Percentiles rank a stretch among this genome's conserved stretches.
phyloP scores from a whole-genome alignment of 805 yeast species.

The Hagleromyces aurorensis region DNA sequence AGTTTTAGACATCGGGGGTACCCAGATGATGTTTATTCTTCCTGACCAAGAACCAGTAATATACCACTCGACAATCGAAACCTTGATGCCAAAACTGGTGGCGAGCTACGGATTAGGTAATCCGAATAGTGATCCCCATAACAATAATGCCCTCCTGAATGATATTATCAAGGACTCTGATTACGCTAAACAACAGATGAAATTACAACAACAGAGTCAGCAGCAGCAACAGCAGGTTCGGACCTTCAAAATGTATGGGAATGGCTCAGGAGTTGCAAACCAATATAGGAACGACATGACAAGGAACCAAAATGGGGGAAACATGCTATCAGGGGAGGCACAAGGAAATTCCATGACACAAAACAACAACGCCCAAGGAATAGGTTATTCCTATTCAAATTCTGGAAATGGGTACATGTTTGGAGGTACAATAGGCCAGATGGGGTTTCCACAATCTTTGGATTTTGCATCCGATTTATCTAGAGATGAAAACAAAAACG shows the following conservation, averaged over 20 bases:
- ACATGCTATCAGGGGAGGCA: too few relatives aligned
- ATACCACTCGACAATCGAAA: constrained; percentile 33
- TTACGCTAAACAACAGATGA: constrained; percentile 11
- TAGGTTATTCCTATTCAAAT: too few relatives aligned
- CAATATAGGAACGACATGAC: too few relatives aligned
- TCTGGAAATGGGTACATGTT: too few relatives aligned
- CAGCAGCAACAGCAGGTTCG: constrained; percentile 21
- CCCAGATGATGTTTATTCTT: constrained; percentile 96
- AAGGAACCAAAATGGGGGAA: too few relatives aligned
- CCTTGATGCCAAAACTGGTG: constrained; percentile 29
- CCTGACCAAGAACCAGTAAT: constrained; percentile 82
- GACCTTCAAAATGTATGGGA: constrained; percentile 30
- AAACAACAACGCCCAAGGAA: too few relatives aligned
- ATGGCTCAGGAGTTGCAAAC: too few relatives aligned
- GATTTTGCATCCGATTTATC: constrained; percentile 50
- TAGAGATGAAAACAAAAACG: constrained; percentile 78
- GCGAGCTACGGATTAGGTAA: constrained; percentile 14
- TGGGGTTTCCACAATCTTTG: constrained; percentile 22
- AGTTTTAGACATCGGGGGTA: constrained; percentile 88
- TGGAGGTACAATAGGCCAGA: constrained; percentile 5
- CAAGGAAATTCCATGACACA: too few relatives aligned
- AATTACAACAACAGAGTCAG: constrained; percentile 9
- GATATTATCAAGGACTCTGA: constrained; percentile 20
- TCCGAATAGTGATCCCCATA: constrained; percentile 16
- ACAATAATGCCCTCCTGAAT: constrained; percentile 17